A percentile compares a stretch with the other conserved stretches of the same genome.
phyloP scores from a whole-genome alignment of 73 alveolate species.

The Paramecium biaurelia region DNA sequence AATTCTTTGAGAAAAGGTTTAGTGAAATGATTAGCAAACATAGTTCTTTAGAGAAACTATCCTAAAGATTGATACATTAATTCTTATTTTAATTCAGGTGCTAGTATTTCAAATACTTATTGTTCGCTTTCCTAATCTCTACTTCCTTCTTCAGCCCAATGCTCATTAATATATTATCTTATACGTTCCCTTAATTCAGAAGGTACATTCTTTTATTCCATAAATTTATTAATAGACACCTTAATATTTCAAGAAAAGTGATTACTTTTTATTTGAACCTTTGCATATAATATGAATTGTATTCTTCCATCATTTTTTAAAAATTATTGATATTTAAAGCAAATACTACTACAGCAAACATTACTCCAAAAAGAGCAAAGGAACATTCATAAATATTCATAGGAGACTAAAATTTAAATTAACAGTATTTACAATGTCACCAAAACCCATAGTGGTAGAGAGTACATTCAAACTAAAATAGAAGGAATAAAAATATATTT shows the following conservation, averaged over 20 bases:
- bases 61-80: background rate
- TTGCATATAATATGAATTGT: background rate
- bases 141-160: conserved; percentile 8
- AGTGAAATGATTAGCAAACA: background rate
- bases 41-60: background rate
- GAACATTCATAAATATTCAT: conserved; percentile 9
- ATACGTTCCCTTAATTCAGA: background rate
- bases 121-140: background rate
- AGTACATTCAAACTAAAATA: background rate
- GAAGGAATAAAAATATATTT: background rate
- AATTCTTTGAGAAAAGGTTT: background rate
- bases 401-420: background rate
- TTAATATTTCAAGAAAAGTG: background rate
- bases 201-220: background rate
- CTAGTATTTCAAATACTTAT: background rate
- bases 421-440: background rate
- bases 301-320: background rate
- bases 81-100: conserved; percentile 33
- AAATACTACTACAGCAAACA: conserved; percentile 13
- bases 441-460: conserved; percentile 42
- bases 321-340: background rate
- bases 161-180: conserved; percentile 3
- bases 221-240: background rate
- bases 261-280: background rate
- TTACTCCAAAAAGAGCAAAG: background rate